Evolutionary conservation across 2,329 filamentous ascomycete genomes (phyloP).

Genomic region (Neoarthrinium moseri): DNA sequence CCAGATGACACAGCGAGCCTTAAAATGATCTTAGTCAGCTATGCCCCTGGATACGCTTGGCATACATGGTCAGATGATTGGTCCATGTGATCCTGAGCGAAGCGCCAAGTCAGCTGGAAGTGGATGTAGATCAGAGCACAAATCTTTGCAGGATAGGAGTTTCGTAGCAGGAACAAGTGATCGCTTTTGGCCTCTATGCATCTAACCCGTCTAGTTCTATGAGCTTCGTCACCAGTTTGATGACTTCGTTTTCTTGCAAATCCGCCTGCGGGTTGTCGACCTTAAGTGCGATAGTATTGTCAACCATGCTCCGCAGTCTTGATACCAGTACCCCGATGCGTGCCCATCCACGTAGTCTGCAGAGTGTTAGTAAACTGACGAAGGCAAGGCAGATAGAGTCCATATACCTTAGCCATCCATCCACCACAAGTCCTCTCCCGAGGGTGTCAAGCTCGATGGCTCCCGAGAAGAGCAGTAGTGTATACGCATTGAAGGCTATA

Average conservation of each 20-base stretch:
- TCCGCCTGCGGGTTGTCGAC: slow-evolving; percentile 71
- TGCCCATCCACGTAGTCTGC: slow-evolving; percentile 78
- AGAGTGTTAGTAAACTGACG: slow-evolving; percentile 8
- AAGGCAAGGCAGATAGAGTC: not conserved
- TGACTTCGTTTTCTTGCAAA: slow-evolving; percentile 62
- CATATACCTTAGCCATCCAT: slow-evolving; percentile 72
- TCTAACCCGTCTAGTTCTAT: slow-evolving; percentile 90
- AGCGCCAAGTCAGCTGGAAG: too few relatives aligned
- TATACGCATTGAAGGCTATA: slow-evolving; percentile 84
- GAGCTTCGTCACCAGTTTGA: slow-evolving; percentile 74
- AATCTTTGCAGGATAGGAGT: too few relatives aligned
- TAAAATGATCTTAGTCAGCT: too few relatives aligned
- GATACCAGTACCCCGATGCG: slow-evolving; percentile 88
- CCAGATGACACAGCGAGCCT: too few relatives aligned
- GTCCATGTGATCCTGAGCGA: too few relatives aligned
- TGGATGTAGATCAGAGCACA: too few relatives aligned
- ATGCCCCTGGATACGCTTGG: too few relatives aligned
- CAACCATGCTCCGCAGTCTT: slow-evolving; percentile 80
- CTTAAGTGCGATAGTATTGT: slow-evolving; percentile 77
- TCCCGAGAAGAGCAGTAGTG: slow-evolving; percentile 84
- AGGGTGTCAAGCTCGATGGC: slow-evolving; percentile 82
- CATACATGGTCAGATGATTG: too few relatives aligned
- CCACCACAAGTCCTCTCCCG: slow-evolving; percentile 82
- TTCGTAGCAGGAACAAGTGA: too few relatives aligned
- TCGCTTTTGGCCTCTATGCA: slow-evolving; percentile 36